Evolutionary conservation across 2,329 filamentous ascomycete genomes (phyloP).

Genomic region (Chrysoporthe cubensis): DNA sequence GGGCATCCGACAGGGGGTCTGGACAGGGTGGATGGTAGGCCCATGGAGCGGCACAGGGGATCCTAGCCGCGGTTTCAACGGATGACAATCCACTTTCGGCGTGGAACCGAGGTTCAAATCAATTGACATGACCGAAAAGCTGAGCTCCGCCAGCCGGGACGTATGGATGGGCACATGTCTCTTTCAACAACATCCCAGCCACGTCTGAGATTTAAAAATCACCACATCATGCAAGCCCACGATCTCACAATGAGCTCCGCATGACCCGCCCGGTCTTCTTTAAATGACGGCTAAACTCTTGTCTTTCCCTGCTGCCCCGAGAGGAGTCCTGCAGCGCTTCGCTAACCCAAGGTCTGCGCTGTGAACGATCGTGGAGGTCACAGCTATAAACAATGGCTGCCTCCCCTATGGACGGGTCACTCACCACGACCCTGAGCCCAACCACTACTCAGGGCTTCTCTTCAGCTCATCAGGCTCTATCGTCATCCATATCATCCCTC

Average conservation of each 20-base stretch:
- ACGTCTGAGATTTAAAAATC: slow-evolving; percentile 4
- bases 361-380: background rate
- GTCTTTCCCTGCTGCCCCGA: slow-evolving; percentile 13
- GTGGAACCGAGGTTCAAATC: slow-evolving; percentile 16
- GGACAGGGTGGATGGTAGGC: background rate
- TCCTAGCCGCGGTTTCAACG: slow-evolving; percentile 7
- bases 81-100: slow-evolving; percentile 11
- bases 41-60: slow-evolving; percentile 7
- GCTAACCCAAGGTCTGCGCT: background rate
- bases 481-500: slow-evolving; percentile 72
- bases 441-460: slow-evolving; percentile 49
- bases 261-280: background rate
- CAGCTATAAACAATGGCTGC: slow-evolving; percentile 21
- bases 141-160: slow-evolving; percentile 1
- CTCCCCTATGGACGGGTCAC: slow-evolving; percentile 41
- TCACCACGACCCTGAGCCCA: slow-evolving; percentile 50
- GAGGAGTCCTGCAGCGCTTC: background rate
- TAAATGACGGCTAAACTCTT: slow-evolving; percentile 18
- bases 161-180: slow-evolving; percentile 10
- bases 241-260: background rate
- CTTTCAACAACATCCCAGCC: slow-evolving; percentile 14
- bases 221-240: slow-evolving; percentile 20
- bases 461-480: slow-evolving; percentile 55
- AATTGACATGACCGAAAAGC: slow-evolving; percentile 12
- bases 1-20: slow-evolving; percentile 7